phyloP scores from a whole-genome alignment of 768 basidiomycete species.

The Trametes elegans region DNA sequence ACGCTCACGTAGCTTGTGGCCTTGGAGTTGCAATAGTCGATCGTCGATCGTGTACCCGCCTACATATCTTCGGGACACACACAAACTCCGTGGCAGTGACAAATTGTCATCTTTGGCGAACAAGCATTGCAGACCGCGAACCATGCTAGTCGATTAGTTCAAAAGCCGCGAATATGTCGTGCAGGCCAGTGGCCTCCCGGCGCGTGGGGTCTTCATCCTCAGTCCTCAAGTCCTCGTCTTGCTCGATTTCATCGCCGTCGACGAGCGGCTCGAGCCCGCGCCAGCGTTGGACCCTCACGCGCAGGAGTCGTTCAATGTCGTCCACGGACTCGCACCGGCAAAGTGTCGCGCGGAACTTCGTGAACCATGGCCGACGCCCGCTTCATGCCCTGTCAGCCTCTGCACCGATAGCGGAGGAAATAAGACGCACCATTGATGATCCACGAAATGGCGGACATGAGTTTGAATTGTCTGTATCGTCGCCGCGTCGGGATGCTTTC shows the following conservation, averaged over 20 bases:
- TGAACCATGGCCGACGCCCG: slow-evolving; percentile 28
- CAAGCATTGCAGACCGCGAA: no score
- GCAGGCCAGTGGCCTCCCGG: no score
- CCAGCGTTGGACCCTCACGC: slow-evolving; percentile 26
- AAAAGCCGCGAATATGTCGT: no score
- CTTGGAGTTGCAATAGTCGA: no score
- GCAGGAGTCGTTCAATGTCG: slow-evolving; percentile 24
- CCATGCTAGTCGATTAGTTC: no score
- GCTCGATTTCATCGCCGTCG: neutral
- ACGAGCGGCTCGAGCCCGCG: slow-evolving; percentile 16
- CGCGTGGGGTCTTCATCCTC: neutral
- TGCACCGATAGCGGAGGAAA: neutral
- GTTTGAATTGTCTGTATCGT: slow-evolving; percentile 51
- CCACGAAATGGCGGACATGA: slow-evolving; percentile 67
- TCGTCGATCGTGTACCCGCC: no score
- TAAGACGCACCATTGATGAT: slow-evolving; percentile 59
- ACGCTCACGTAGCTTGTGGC: no score
- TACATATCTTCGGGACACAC: no score
- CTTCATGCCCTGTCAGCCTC: slow-evolving; percentile 9
- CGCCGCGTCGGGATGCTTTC: slow-evolving; percentile 45
- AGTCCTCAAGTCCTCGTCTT: neutral
- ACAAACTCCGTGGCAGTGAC: no score
- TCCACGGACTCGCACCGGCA: slow-evolving; percentile 21
- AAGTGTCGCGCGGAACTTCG: slow-evolving; percentile 25
- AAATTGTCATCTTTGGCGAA: no score